phyloP scores from a whole-genome alignment of 2,329 filamentous ascomycete genomes.

The Scedosporium dehoogii region DNA sequence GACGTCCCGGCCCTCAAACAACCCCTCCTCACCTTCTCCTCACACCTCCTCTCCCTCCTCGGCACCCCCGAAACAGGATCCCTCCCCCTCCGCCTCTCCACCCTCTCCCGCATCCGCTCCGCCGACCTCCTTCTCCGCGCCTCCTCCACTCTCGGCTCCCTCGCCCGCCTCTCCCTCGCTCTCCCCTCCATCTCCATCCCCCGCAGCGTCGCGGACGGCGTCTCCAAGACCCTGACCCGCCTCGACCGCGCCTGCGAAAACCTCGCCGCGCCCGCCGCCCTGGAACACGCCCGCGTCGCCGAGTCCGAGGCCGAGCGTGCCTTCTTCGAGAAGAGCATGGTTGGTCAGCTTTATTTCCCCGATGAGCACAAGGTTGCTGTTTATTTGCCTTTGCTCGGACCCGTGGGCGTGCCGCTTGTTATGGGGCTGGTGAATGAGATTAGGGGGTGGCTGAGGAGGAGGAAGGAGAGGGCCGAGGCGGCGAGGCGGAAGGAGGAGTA shows the following conservation, averaged over 20 bases:
- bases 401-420: slow-evolving; percentile 79
- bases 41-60: slow-evolving; percentile 78
- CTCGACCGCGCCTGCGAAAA: slow-evolving; percentile 67
- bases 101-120: slow-evolving; percentile 74
- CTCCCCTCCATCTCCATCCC: slow-evolving; percentile 89
- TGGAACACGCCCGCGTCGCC: slow-evolving; percentile 74
- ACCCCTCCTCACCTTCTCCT: slow-evolving; percentile 80
- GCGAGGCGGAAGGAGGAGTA: slow-evolving; percentile 28
- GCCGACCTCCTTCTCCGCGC: slow-evolving; percentile 80
- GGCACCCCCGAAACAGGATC: slow-evolving; percentile 78
- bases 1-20: slow-evolving; percentile 59
- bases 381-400: slow-evolving; percentile 83
- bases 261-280: slow-evolving; percentile 54
- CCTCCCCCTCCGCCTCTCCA: slow-evolving; percentile 74
- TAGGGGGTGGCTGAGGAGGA: slow-evolving; percentile 47
- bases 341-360: slow-evolving; percentile 95
- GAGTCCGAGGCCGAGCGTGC: slow-evolving; percentile 84
- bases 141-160: slow-evolving; percentile 85
- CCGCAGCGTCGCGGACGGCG: slow-evolving; percentile 72
- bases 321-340: slow-evolving; percentile 99
- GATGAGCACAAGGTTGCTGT: slow-evolving; percentile 98
- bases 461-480: slow-evolving; percentile 29
- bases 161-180: slow-evolving; percentile 75
- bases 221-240: slow-evolving; percentile 68
- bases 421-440: slow-evolving; percentile 78